Percentiles rank a stretch among this genome's conserved stretches.
Conservation (phyloP, 2,329 filamentous ascomycete species). For the Mollisia scopiformis region DNA sequence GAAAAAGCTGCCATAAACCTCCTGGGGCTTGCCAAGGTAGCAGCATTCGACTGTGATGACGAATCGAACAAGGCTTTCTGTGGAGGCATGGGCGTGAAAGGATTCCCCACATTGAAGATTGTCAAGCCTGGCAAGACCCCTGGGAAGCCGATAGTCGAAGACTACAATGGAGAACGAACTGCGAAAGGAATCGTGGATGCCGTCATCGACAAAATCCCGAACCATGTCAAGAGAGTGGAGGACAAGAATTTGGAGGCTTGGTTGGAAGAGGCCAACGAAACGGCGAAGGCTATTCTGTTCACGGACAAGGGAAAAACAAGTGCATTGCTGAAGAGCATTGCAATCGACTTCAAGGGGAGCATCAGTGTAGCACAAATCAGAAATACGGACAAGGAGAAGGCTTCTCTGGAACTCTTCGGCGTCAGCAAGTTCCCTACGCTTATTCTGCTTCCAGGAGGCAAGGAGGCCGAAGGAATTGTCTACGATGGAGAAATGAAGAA, state of each 20-base stretch:
- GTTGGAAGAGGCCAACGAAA: slow-evolving; percentile 66
- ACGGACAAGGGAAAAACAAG: slow-evolving; percentile 91
- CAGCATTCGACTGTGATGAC: slow-evolving; percentile 93
- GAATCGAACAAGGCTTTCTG: slow-evolving; percentile 90
- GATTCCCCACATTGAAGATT: slow-evolving; percentile 96
- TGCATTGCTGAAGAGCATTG: slow-evolving; percentile 78
- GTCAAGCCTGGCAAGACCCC: slow-evolving; percentile 82
- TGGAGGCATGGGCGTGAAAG: slow-evolving; percentile 82
- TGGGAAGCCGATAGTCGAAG: slow-evolving; percentile 80
- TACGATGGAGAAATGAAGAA: slow-evolving; percentile 89
- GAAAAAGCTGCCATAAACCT: slow-evolving; percentile 91
- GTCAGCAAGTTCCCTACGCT: slow-evolving; percentile 80
- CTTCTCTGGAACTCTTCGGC: slow-evolving; percentile 72
- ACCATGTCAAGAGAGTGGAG: slow-evolving; percentile 80
- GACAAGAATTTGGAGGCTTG: slow-evolving; percentile 81
- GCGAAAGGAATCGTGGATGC: slow-evolving; percentile 89
- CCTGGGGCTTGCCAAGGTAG: slow-evolving; percentile 90
- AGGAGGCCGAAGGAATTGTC: slow-evolving; percentile 64
- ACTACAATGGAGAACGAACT: slow-evolving; percentile 83
- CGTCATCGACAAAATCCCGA: slow-evolving; percentile 85
- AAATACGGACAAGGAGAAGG: slow-evolving; percentile 69
- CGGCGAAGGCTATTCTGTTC: slow-evolving; percentile 87
- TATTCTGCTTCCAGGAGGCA: slow-evolving; percentile 74
- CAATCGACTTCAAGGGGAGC: slow-evolving; percentile 85
- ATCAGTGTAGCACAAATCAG: slow-evolving; percentile 83